phyloP scores from a whole-genome alignment of 2,329 filamentous ascomycete species.

The Exophiala lecanii-corni region DNA sequence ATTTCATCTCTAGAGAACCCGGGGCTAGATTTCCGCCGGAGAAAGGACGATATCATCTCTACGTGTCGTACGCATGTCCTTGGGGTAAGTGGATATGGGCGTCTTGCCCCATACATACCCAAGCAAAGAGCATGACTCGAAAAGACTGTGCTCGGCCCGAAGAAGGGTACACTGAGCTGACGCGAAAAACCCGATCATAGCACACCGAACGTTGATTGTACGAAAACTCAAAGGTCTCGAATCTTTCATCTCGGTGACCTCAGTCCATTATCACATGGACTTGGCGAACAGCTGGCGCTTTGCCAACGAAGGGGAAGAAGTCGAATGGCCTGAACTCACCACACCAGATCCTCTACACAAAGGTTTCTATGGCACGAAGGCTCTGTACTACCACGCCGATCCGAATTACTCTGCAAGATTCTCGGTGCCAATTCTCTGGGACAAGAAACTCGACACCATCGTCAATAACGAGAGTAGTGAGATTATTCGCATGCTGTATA shows the following conservation, averaged over 20 bases:
- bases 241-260: constrained; percentile 56
- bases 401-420: constrained; percentile 66
- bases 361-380: constrained; percentile 63
- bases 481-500: constrained; percentile 77
- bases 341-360: constrained; percentile 50
- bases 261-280: constrained; percentile 70
- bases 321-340: constrained; percentile 48
- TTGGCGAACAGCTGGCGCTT: constrained; percentile 67
- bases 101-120: constrained; percentile 14
- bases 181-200: too few species aligned
- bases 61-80: constrained; percentile 87
- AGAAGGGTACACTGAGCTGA: too few species aligned
- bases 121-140: too few species aligned
- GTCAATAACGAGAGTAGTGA: constrained; percentile 85
- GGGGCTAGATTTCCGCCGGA: constrained; percentile 75
- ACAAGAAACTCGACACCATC: constrained; percentile 67
- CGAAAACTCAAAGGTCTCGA: constrained; percentile 48
- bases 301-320: constrained; percentile 53
- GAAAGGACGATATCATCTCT: constrained; percentile 87
- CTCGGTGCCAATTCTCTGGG: constrained; percentile 77
- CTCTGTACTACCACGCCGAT: constrained; percentile 70
- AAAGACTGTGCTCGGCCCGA: too few species aligned
- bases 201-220: constrained; percentile 47
- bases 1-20: constrained; percentile 67
- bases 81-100: constrained; percentile 61